phyloP scores from a whole-genome alignment of 768 basidiomycete species.

The Mrakia gelida region DNA sequence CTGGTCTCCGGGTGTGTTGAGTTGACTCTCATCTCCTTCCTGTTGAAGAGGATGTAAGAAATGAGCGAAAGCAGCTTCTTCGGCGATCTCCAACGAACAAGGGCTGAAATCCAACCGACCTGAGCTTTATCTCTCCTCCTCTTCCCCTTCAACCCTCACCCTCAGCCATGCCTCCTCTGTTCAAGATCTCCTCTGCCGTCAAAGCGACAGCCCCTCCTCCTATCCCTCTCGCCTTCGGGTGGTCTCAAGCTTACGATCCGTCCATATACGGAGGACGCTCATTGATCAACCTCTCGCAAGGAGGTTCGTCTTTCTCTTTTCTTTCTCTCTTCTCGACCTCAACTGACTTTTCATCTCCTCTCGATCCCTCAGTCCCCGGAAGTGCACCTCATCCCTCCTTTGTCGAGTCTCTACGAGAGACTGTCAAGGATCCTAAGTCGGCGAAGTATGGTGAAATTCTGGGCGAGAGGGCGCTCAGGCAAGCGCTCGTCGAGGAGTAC shows the following conservation, averaged over 20 bases:
- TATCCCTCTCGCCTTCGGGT: conserved; percentile 32
- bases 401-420: conserved; percentile 49
- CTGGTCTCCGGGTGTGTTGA: no score
- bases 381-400: conserved; percentile 57
- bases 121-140: not conserved
- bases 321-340: not conserved
- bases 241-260: conserved; percentile 37
- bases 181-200: conserved; percentile 14
- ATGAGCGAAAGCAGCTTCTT: not conserved
- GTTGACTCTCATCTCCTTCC: no score
- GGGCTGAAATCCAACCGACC: no score
- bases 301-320: conserved; percentile 39
- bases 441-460: conserved; percentile 59
- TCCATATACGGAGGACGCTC: conserved; percentile 40
- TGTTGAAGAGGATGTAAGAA: no score
- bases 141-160: not conserved
- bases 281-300: conserved; percentile 68
- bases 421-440: conserved; percentile 35
- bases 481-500: conserved; percentile 61
- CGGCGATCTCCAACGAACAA: not conserved
- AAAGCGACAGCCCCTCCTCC: conserved; percentile 22
- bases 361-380: conserved; percentile 63
- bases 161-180: conserved; percentile 4
- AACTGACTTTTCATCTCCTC: not conserved
- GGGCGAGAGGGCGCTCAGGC: conserved; percentile 56